Evolutionary conservation across 2,329 filamentous ascomycete species (phyloP).

Genomic region (Alternaria atra): DNA sequence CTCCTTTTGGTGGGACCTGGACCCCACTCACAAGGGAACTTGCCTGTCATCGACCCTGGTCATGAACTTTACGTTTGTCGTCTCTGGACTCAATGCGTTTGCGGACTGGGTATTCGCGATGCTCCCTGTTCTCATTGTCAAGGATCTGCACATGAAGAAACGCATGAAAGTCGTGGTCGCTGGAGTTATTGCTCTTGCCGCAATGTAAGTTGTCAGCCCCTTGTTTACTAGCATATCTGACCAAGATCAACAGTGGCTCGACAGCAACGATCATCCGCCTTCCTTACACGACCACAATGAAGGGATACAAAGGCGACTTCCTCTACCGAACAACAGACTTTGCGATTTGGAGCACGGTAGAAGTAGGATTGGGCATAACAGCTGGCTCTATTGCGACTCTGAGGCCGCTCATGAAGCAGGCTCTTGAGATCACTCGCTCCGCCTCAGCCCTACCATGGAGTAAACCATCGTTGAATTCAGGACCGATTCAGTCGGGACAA

Average conservation of each 20-base stretch:
- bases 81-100: constrained; percentile 39
- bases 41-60: constrained; percentile 58
- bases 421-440: constrained; percentile 19
- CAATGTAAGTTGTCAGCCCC: constrained; percentile 34
- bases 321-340: constrained; percentile 44
- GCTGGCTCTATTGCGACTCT: constrained; percentile 42
- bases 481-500: constrained; percentile 15
- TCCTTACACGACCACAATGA: constrained; percentile 38
- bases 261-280: constrained; percentile 43
- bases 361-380: constrained; percentile 40
- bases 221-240: constrained; percentile 13
- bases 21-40: constrained; percentile 47
- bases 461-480: constrained; percentile 18
- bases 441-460: constrained; percentile 29
- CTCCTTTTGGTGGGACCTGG: constrained; percentile 58
- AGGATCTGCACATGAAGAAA: constrained; percentile 63
- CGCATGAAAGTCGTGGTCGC: constrained; percentile 63
- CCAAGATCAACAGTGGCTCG: constrained; percentile 47
- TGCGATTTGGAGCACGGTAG: constrained; percentile 43
- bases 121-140: constrained; percentile 60
- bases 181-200: constrained; percentile 60
- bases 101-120: constrained; percentile 43
- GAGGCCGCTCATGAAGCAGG: constrained; percentile 35
- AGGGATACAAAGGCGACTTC: constrained; percentile 41
- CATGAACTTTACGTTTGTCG: constrained; percentile 59